Conservation (phyloP, 495 filamentous ascomycete genomes). For the Penicillium lagena region DNA sequence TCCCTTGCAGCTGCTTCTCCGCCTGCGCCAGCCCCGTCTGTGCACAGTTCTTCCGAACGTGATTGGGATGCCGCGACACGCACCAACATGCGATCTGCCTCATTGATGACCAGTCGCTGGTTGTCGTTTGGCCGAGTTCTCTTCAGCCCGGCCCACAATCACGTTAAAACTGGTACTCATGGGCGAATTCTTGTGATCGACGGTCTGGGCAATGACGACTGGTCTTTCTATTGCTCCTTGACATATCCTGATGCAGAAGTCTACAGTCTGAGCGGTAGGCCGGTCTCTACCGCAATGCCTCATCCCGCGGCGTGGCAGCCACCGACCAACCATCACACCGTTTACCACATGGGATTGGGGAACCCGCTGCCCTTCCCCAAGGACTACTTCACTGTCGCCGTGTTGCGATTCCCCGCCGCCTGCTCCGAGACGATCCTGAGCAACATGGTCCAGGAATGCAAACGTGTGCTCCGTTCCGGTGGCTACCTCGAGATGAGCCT, state of each 20-base stretch:
- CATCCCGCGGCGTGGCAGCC: constrained; percentile 46
- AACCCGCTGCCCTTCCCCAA: constrained; percentile 80
- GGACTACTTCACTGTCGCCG: constrained; percentile 77
- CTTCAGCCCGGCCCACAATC: constrained; percentile 85
- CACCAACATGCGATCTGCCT: constrained; percentile 77
- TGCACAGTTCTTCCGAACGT: constrained; percentile 42
- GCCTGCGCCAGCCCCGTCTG: constrained; percentile 23
- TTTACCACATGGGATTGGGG: constrained; percentile 61
- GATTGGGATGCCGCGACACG: constrained; percentile 60
- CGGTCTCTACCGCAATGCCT: constrained; percentile 23
- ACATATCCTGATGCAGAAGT: constrained; percentile 82
- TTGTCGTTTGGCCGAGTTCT: constrained; percentile 91
- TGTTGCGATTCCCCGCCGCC: constrained; percentile 80
- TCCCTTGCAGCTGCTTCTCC: constrained; percentile 22
- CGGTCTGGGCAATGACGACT: constrained; percentile 86
- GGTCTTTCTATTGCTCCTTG: constrained; percentile 95
- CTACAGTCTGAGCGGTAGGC: constrained; percentile 56
- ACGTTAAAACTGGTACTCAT: constrained; percentile 56
- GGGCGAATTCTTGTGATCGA: constrained; percentile 80
- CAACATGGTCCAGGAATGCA: constrained; percentile 79
- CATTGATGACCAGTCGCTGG: constrained; percentile 76
- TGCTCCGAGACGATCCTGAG: constrained; percentile 68
- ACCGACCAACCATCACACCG: constrained; percentile 79
- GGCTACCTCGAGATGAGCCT: constrained; percentile 85
- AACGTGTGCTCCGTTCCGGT: constrained; percentile 82